phyloP scores from a whole-genome alignment of 148 eudicot genomes.

The Spergularia bocconei region DNA sequence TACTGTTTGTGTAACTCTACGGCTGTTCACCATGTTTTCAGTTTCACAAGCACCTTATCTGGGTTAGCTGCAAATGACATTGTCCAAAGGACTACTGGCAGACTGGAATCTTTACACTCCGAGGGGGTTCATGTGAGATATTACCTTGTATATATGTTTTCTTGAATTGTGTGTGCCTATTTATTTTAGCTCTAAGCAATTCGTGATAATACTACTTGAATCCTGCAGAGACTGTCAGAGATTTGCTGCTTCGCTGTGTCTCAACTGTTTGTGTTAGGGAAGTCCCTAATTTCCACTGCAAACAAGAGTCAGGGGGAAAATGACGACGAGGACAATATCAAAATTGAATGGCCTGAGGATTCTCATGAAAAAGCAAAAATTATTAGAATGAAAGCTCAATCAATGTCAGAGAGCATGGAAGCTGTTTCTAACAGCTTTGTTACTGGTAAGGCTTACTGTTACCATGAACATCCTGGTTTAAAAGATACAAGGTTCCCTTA shows the following conservation, averaged over 20 bases:
- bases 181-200: neutral
- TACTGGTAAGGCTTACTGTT: slow-evolving; percentile 48
- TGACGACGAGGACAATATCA: slow-evolving; percentile 39
- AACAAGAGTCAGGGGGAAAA: slow-evolving; percentile 61
- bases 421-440: slow-evolving; percentile 81
- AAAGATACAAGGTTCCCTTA: neutral
- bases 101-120: slow-evolving; percentile 93
- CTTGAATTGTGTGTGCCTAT: neutral
- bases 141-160: slow-evolving; percentile 15
- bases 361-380: slow-evolving; percentile 75
- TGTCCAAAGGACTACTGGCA: slow-evolving; percentile 75
- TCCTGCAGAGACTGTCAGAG: slow-evolving; percentile 85
- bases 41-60: slow-evolving; percentile 75
- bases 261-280: slow-evolving; percentile 83
- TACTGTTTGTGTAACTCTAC: slow-evolving; percentile 13
- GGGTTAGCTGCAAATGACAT: slow-evolving; percentile 78
- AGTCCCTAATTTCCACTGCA: slow-evolving; percentile 67
- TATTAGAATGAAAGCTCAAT: slow-evolving; percentile 70
- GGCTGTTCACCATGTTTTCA: slow-evolving; percentile 27
- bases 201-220: slow-evolving; percentile 1
- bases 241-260: slow-evolving; percentile 83
- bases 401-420: slow-evolving; percentile 66
- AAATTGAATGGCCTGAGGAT: slow-evolving; percentile 90
- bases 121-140: slow-evolving; percentile 94
- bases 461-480: neutral